A percentile compares a stretch with the other conserved stretches of the same genome.
Evolutionary conservation across 2,329 filamentous ascomycete species (phyloP).

Genomic region (Drechslerella stenobrocha): DNA sequence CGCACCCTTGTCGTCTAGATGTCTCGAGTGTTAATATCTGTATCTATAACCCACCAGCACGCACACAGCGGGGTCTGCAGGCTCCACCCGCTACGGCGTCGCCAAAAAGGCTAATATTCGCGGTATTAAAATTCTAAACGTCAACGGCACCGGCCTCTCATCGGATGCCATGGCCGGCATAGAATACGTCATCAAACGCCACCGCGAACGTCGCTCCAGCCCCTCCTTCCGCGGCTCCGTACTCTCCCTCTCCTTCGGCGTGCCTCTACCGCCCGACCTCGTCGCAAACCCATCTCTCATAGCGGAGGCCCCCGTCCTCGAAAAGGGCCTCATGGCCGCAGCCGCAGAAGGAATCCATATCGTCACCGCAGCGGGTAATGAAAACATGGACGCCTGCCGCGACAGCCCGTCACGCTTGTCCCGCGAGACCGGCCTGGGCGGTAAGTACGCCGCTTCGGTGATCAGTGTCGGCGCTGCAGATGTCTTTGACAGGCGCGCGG

Average conservation of each 20-base stretch:
- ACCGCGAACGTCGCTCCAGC: slow-evolving; percentile 57
- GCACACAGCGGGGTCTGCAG: slow-evolving; percentile 52
- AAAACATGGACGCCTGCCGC: slow-evolving; percentile 49
- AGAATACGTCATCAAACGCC: slow-evolving; percentile 57
- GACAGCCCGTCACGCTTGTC: slow-evolving; percentile 55
- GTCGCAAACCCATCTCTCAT: not conserved
- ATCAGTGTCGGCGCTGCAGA: slow-evolving; percentile 57
- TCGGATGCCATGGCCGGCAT: slow-evolving; percentile 56
- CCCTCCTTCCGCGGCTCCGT: slow-evolving; percentile 56
- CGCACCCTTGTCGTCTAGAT: too few species aligned
- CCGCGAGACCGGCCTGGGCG: slow-evolving; percentile 57
- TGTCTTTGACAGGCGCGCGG: slow-evolving; percentile 54
- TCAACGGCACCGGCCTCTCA: slow-evolving; percentile 56
- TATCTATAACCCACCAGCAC: slow-evolving; percentile 37
- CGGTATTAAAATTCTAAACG: slow-evolving; percentile 59
- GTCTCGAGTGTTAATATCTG: too few species aligned
- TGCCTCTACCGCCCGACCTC: slow-evolving; percentile 55
- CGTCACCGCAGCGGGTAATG: slow-evolving; percentile 58
- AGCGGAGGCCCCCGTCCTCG: slow-evolving; percentile 58
- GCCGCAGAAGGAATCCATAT: slow-evolving; percentile 57
- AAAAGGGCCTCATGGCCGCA: slow-evolving; percentile 60
- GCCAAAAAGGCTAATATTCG: slow-evolving; percentile 59
- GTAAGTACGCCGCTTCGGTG: slow-evolving; percentile 58
- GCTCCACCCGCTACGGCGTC: slow-evolving; percentile 56
- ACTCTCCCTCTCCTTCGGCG: slow-evolving; percentile 64